Evolutionary conservation across 2,329 filamentous ascomycete species (phyloP), one percentile per base, ranked within the genome.

Genomic region (Cladophialophora immunda): DNA sequence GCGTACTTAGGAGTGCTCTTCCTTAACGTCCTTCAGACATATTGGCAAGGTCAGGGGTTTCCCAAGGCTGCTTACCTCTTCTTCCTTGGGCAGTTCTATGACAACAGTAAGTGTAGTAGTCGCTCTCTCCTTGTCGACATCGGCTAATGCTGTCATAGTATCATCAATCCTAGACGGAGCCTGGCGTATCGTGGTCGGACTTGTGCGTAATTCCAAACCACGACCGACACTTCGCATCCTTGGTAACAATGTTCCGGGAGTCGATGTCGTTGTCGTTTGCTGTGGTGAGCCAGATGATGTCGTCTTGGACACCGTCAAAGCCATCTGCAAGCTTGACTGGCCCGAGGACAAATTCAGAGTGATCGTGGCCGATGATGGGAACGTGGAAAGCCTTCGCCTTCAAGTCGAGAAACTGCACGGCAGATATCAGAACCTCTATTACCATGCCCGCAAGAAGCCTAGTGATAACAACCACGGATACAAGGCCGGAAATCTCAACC

Each of bases 241-340:
- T 34, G 72, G 71, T 56, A 77, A 82, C 17, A 78, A 83, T 3
- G 83, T 84, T 1, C 86, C 86, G 1, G 81, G 81, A 1, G 83
- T 87, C 19, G 86, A 87, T 69, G 79, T 85, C 3, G 82, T 87
- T 59, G 77, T 88, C 9, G 85, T 85, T 0, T 85, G 82, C 75
- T 87, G 86, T 66, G 81, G 82, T n/a, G 85, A 87, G 70, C 83
- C 85, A 2, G 79, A 83, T 47, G 84, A 86, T 22, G 75, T 87
- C 11, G 80, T 87, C 2, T 75, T 87, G 54, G 85, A 87, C 71
- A 87, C 85, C 0, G 79, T 83, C 9, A 80, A 81, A 19, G 85
- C 81, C 3, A 82, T 85, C 2, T 83, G 80, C 68, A 80, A 82
- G 34, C 70, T 84, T 3, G 84, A 87, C 69, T 87, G 86, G 69